Evolutionary conservation across 2,329 filamentous ascomycete genomes (phyloP).

Genomic region (Pseudopithomyces chartarum): DNA sequence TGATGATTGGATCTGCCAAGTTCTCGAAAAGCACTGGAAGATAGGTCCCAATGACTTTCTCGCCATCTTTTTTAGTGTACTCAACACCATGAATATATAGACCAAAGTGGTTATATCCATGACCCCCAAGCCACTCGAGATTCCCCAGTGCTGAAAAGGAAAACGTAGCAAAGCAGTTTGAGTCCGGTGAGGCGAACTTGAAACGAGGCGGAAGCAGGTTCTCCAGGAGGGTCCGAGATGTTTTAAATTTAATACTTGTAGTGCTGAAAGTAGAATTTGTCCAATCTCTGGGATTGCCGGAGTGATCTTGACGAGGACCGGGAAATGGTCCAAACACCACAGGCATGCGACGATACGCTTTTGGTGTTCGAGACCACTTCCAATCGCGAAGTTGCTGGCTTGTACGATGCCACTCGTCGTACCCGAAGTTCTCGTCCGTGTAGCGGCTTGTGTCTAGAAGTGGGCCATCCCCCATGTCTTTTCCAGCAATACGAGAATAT

Average conservation of each 20-base stretch:
- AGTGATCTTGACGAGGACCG: slow-evolving; percentile 43
- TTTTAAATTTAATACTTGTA: slow-evolving; percentile 48
- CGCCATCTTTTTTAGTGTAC: slow-evolving; percentile 58
- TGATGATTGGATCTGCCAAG: slow-evolving; percentile 64
- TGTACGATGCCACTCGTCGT: slow-evolving; percentile 64
- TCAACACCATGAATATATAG: slow-evolving; percentile 67
- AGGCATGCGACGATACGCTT: slow-evolving; percentile 50
- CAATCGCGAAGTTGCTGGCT: slow-evolving; percentile 57
- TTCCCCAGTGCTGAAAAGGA: slow-evolving; percentile 47
- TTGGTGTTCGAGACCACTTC: slow-evolving; percentile 51
- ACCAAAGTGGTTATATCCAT: slow-evolving; percentile 62
- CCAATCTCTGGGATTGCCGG: slow-evolving; percentile 27
- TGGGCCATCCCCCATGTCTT: slow-evolving; percentile 49
- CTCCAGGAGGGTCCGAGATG: slow-evolving; percentile 47
- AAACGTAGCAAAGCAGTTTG: slow-evolving; percentile 46
- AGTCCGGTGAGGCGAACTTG: slow-evolving; percentile 45
- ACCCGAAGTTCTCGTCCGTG: slow-evolving; percentile 60
- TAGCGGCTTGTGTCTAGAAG: slow-evolving; percentile 45
- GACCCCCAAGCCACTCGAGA: slow-evolving; percentile 65
- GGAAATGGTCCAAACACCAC: slow-evolving; percentile 48
- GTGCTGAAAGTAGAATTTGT: slow-evolving; percentile 42
- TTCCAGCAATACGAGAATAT: slow-evolving; percentile 59
- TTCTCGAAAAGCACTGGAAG: slow-evolving; percentile 64
- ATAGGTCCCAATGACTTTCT: slow-evolving; percentile 57
- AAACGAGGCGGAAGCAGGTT: slow-evolving; percentile 47